phyloP scores from a whole-genome alignment of 2,329 filamentous ascomycete species.

The Penicillium nordicum region DNA sequence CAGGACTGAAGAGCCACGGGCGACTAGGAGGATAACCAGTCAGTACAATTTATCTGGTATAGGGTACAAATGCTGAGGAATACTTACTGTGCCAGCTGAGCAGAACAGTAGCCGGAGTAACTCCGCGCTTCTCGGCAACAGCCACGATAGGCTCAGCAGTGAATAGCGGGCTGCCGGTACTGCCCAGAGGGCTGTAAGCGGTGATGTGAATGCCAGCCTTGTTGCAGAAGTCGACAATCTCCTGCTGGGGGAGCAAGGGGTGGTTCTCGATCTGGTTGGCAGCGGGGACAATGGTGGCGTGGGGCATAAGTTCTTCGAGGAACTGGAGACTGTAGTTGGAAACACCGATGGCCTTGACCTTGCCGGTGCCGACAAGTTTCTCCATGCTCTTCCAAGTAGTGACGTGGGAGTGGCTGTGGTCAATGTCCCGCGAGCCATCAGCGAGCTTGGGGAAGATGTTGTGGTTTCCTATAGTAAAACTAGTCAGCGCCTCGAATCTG shows the following conservation, averaged over 20 bases:
- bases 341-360: constrained; percentile 57
- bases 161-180: constrained; percentile 44
- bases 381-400: constrained; percentile 74
- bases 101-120: constrained; percentile 39
- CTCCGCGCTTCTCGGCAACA: constrained; percentile 41
- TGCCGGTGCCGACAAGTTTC: constrained; percentile 52
- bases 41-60: background rate
- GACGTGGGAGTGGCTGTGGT: constrained; percentile 65
- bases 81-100: constrained; percentile 45
- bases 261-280: constrained; percentile 82
- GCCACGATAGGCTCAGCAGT: constrained; percentile 41
- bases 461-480: constrained; percentile 30
- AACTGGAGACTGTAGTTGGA: constrained; percentile 57
- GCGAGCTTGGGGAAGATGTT: constrained; percentile 65
- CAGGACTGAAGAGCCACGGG: constrained; percentile 41
- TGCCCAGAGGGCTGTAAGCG: constrained; percentile 48
- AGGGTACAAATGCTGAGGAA: background rate
- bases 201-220: constrained; percentile 52
- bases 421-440: constrained; percentile 71
- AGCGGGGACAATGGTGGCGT: constrained; percentile 61
- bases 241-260: constrained; percentile 61
- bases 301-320: constrained; percentile 54
- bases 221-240: constrained; percentile 52
- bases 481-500: background rate
- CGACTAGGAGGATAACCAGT: constrained; percentile 25